Evolutionary conservation across 495 filamentous ascomycete species (phyloP), one percentile per base, ranked within the genome.

Genomic region (Penicillium mononematosum): DNA sequence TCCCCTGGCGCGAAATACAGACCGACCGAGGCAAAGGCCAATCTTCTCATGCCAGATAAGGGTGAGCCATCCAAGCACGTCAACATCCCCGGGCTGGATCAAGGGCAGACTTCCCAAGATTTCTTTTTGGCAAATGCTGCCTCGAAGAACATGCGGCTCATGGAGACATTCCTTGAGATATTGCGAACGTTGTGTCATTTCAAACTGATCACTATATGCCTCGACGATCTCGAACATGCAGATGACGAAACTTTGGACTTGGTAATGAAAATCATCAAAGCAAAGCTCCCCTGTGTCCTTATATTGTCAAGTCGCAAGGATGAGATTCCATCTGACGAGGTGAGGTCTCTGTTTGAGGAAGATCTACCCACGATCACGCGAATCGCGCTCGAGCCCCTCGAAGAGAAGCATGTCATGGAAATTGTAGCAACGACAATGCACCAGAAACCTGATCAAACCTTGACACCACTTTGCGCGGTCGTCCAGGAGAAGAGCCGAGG

Each of bases 171-270:
- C 67, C 67, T 96, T 31, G 91, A 95, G 56, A 84, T 95, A n/a
- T 66, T 96, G 49, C 81, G 88, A 45, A 83, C 91, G 25, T 81
- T 96, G 39, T 86, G 88, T 2, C 79, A 85, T 4, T 85, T 87
- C 59, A 90, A 88, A 62, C 82, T 95, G 65, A 90, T 96, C 36
- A 91, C 87, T 63, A 82, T 95, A 38, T 91, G 85, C 59, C 72
- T 96, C 6, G 92, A 96, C 64, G 91, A 96, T 66, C 75, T 95
- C 17, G 90, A 96, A 61, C 91, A 87, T 66, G 89, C 90, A 17
- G 92, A 96, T 62, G 83, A 89, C 45, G 92, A 96, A 62, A 91
- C 87, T 5, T 71, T 90, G 38, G 89, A 96, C 45, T 74, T 96
- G 55, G 84, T 96, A 24, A 78, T 83, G 50, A 85, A 87, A 60